These are phyloP conservation scores for Tulasnella sp. DNA, from an alignment of 768 basidiomycete species.

Conservation along the genomic window DNA sequence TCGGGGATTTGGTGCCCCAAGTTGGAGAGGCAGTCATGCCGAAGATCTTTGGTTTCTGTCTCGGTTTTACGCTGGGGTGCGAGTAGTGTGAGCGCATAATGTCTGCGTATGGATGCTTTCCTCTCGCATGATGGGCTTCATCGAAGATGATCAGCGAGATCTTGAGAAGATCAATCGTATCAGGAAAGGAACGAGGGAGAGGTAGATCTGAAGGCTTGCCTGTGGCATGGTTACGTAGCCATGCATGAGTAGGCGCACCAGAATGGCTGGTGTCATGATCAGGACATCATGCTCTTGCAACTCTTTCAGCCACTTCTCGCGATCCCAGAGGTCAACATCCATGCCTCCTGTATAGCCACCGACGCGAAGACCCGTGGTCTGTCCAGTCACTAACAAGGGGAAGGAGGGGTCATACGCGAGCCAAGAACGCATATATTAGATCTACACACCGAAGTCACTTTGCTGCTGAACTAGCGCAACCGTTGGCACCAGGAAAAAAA, in stretches of 20 bases:
- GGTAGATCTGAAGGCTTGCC: conserved; percentile 27
- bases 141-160: conserved; percentile 49
- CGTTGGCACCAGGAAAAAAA: conserved; percentile 76
- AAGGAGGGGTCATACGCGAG: too few relatives aligned
- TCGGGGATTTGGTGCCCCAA: conserved; percentile 64
- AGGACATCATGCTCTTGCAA: conserved; percentile 61
- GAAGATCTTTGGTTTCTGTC: conserved; percentile 67
- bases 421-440: background rate
- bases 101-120: conserved; percentile 47
- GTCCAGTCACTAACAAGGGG: conserved; percentile 20
- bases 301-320: conserved; percentile 30
- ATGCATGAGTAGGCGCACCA: conserved; percentile 72
- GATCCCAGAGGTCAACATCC: conserved; percentile 15
- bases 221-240: conserved; percentile 66
- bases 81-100: conserved; percentile 47
- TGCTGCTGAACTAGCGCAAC: conserved; percentile 82
- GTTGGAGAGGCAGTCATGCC: conserved; percentile 90
- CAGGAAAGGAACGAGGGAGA: background rate
- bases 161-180: conserved; percentile 27
- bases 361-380: conserved; percentile 46
- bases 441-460: conserved; percentile 44
- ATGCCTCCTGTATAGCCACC: conserved; percentile 55
- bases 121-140: conserved; percentile 31
- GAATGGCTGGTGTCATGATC: conserved; percentile 82
- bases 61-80: conserved; percentile 29